Evolutionary conservation across 2,329 filamentous ascomycete genomes (phyloP), one percentile per base, ranked within the genome.

Genomic region (Stemphylium lycopersici): DNA sequence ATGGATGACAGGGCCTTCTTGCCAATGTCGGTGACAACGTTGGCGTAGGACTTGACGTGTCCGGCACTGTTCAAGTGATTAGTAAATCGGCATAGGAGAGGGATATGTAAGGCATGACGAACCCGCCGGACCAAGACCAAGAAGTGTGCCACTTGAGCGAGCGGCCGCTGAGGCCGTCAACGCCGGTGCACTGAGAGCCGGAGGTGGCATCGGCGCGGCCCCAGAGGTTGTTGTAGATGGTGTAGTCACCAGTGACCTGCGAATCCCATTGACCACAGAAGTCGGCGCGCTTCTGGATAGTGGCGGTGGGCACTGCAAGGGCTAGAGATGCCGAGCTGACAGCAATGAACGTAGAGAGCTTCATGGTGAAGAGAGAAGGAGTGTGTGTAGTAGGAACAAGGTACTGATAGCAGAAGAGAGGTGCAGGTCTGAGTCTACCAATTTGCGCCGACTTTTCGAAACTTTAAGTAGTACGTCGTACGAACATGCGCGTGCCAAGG

Each of bases 151-250:
- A 82, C 45, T 72, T 72, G 13, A 81, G 63, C 4, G 69, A 74
- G 45, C 38, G 66, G 26, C 72, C 73, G 44, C 62, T 71, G 29
- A 77, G 61, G 48, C 74, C 67, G 51, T 77, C 73, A 52, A 79
- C 73, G 24, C 71, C 75, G 20, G 78, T 78, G 71, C 80, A 82
- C 63, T 81, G 79, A 2, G 67, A 76, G 24, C 80, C 80, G 3
- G 77, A 77, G 3, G 66, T 72, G 7, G 78, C 79, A 39, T 65
- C 52, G 31, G 40, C 63, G 37, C 68, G 52, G 57, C 78, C 79
- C 80, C 79, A 82, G 26, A 80, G 74, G 69, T 80, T 75, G 55
- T 74, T 71, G 64, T 74, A 74, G 41, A 70, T 54, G n/a, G 70
- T 73, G 59, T 73, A 74, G 6, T 58, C 11, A 7, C 70, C 70